phyloP scores from a whole-genome alignment of 352 stramenopile genomes.

The Phytophthora meadii region DNA sequence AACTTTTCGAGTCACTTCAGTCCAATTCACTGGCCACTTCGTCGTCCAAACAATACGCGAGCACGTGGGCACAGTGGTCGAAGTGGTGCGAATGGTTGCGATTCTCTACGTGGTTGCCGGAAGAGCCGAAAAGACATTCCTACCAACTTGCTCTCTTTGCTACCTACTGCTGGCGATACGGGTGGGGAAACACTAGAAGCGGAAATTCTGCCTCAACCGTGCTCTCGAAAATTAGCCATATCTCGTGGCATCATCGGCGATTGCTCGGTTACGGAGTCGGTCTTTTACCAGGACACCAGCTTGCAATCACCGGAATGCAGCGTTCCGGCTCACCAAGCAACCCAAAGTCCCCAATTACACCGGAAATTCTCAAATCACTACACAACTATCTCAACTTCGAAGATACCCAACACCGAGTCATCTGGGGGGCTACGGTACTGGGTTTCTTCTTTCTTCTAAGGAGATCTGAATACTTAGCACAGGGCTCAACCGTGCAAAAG shows the following conservation, averaged over 20 bases:
- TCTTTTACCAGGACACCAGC: constrained; percentile 21
- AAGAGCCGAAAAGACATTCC: neutral
- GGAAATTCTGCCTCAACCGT: constrained; percentile 32
- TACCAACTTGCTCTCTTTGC: constrained; percentile 20
- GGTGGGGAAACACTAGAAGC: constrained; percentile 2
- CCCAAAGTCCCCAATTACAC: constrained; percentile 19
- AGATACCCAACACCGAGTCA: constrained; percentile 24
- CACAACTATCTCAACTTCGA: constrained; percentile 17
- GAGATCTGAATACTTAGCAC: constrained; percentile 27
- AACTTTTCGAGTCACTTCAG: constrained; percentile 21
- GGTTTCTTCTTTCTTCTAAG: constrained; percentile 31
- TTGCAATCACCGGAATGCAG: constrained; percentile 43
- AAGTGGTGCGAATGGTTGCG: constrained; percentile 11
- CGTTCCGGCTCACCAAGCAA: constrained; percentile 9
- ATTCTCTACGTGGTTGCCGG: constrained; percentile 14
- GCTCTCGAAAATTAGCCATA: constrained; percentile 34
- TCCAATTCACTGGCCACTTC: constrained; percentile 22
- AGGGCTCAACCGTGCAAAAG: neutral
- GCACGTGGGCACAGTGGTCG: constrained; percentile 12
- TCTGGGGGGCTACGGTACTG: constrained; percentile 39
- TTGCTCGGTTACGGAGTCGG: constrained; percentile 22
- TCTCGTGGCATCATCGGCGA: constrained; percentile 19
- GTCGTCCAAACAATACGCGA: constrained; percentile 5
- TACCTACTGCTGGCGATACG: constrained; percentile 8
- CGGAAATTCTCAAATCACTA: constrained; percentile 13